Percentiles rank a stretch among this genome's conserved stretches.
phyloP scores from a whole-genome alignment of 805 yeast genomes.

The Kodamaea nitidulidarum region DNA sequence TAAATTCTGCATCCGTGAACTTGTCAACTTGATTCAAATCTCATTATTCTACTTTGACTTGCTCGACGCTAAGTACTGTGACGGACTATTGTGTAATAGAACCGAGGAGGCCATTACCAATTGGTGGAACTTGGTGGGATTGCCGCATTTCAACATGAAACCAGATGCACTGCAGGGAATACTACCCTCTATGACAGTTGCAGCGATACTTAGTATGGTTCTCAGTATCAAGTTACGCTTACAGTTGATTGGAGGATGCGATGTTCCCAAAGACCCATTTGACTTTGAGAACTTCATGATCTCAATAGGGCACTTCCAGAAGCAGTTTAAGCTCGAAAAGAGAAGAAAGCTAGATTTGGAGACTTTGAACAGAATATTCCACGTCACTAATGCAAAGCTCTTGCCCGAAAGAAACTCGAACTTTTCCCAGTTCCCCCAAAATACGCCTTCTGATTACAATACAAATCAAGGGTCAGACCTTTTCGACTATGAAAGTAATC shows the following conservation, averaged over 20 bases:
- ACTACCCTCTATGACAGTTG: slow-evolving; percentile 63
- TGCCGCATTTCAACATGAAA: slow-evolving; percentile 39
- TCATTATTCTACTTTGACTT: slow-evolving; percentile 74
- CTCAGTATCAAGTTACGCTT: slow-evolving; percentile 66
- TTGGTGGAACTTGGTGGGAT: slow-evolving; percentile 84
- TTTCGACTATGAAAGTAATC: slow-evolving; percentile 1
- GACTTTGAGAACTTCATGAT: slow-evolving; percentile 66
- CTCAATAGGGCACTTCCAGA: slow-evolving; percentile 75
- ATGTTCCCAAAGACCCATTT: slow-evolving; percentile 78
- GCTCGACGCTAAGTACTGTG: slow-evolving; percentile 64
- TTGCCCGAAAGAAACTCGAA: slow-evolving; percentile 14
- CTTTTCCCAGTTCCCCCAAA: slow-evolving; percentile 1
- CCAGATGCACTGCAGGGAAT: slow-evolving; percentile 49
- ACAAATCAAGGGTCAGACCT: neutral
- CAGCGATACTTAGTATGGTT: slow-evolving; percentile 77
- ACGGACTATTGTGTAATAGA: slow-evolving; percentile 77
- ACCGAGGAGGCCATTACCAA: slow-evolving; percentile 66
- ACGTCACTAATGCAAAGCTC: slow-evolving; percentile 31
- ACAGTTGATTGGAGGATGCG: slow-evolving; percentile 32
- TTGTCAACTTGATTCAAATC: slow-evolving; percentile 71
- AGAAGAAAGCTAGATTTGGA: slow-evolving; percentile 53
- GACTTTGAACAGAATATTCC: slow-evolving; percentile 42
- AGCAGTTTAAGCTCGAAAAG: slow-evolving; percentile 51
- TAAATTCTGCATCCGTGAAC: slow-evolving; percentile 64
- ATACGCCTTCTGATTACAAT: neutral